Evolutionary conservation across 2,329 filamentous ascomycete genomes (phyloP).

Genomic region (Pyricularia grisea): DNA sequence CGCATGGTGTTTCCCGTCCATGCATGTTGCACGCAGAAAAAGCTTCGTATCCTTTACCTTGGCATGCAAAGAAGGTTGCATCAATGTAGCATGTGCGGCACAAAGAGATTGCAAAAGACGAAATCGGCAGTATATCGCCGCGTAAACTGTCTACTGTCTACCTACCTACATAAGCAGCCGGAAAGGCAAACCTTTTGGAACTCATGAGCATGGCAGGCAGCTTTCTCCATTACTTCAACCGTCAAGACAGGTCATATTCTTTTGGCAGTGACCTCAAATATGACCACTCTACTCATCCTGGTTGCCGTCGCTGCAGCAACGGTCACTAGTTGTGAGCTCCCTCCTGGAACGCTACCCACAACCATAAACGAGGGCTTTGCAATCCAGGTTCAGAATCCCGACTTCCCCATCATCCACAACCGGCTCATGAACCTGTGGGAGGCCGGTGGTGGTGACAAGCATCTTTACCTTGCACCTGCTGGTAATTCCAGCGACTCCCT

Average conservation of each 20-base stretch:
- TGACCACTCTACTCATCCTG: neutral
- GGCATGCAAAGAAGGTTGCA: neutral
- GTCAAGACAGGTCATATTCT: neutral
- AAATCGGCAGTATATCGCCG: neutral
- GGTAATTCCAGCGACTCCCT: conserved; percentile 26
- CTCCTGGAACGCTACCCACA: conserved; percentile 17
- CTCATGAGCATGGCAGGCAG: neutral
- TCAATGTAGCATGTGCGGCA: neutral
- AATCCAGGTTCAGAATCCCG: conserved; percentile 25
- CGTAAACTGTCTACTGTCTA: no score
- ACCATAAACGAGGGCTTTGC: conserved; percentile 23
- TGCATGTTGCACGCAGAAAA: neutral
- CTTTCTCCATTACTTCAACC: neutral
- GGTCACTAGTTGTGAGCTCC: conserved; percentile 20
- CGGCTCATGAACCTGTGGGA: conserved; percentile 27
- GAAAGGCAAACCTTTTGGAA: no score
- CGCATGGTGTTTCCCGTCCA: neutral
- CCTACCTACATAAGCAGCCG: neutral
- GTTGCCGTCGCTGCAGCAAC: neutral
- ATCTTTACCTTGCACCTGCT: conserved; percentile 26
- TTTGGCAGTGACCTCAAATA: neutral
- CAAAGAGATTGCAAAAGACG: neutral
- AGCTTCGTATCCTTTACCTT: neutral
- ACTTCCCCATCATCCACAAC: conserved; percentile 24
- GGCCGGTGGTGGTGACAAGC: conserved; percentile 28